Conservation (phyloP, 345 rosid species). For the Toxicodendron radicans region DNA sequence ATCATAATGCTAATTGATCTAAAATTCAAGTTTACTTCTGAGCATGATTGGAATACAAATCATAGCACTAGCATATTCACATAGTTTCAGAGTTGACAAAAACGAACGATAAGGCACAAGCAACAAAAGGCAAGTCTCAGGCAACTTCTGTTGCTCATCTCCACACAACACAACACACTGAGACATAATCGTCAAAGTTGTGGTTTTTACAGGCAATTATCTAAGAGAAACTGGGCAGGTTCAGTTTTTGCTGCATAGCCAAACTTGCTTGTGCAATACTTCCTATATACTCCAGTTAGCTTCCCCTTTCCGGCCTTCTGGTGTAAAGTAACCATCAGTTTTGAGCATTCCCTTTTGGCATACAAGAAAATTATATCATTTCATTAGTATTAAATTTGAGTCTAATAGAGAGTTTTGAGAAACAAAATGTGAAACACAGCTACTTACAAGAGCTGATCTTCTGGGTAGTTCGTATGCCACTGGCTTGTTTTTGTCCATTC, state of each 20-base stretch:
- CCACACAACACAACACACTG: neutral
- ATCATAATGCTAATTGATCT: too few relatives aligned
- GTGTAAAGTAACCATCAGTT: conserved; percentile 74
- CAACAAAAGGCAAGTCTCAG: neutral
- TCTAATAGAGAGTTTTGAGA: too few relatives aligned
- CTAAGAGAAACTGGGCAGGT: conserved; percentile 62
- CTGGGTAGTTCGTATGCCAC: conserved; percentile 55
- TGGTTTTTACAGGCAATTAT: conserved; percentile 6
- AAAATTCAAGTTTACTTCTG: too few relatives aligned
- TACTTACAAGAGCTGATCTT: conserved; percentile 53
- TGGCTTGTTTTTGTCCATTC: conserved; percentile 60
- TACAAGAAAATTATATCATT: neutral
- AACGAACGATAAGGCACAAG: too few relatives aligned
- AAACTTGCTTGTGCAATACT: conserved; percentile 73
- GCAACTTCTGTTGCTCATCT: conserved; percentile 57
- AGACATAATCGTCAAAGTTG: neutral
- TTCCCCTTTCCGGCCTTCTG: conserved; percentile 77
- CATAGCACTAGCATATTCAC: too few relatives aligned
- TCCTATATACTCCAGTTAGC: conserved; percentile 77
- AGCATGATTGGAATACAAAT: too few relatives aligned
- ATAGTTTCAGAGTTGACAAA: too few relatives aligned
- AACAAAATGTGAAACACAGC: too few relatives aligned
- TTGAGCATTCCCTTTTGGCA: conserved; percentile 70
- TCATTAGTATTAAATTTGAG: too few relatives aligned
- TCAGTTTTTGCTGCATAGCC: conserved; percentile 69